phyloP scores from a whole-genome alignment of 495 filamentous ascomycete species.

The Penicillium alfredii region DNA sequence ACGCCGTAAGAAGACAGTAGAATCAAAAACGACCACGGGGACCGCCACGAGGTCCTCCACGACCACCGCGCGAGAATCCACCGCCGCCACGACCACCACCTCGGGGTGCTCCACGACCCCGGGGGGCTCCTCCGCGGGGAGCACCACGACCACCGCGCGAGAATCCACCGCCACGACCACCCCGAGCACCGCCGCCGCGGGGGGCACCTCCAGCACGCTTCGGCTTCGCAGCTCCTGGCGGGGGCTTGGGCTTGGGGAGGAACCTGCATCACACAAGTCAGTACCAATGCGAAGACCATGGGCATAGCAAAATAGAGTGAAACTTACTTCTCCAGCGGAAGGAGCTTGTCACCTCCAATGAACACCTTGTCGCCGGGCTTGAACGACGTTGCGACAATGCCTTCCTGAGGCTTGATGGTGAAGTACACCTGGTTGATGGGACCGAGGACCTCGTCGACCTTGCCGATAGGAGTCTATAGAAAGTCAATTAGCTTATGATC shows the following conservation, averaged over 20 bases:
- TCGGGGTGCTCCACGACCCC: too few relatives aligned
- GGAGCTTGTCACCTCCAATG: constrained; percentile 88
- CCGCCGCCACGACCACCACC: constrained; percentile 22
- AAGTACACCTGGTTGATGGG: constrained; percentile 97
- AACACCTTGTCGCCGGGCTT: constrained; percentile 95
- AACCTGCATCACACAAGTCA: constrained; percentile 50
- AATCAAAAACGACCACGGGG: constrained; percentile 23
- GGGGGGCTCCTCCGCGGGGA: too few relatives aligned
- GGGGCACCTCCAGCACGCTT: constrained; percentile 54
- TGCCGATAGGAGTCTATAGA: constrained; percentile 50
- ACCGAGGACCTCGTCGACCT: constrained; percentile 66
- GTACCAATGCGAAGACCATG: constrained; percentile 2
- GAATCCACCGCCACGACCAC: constrained; percentile 28
- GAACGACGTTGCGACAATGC: constrained; percentile 91
- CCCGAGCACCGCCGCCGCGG: constrained; percentile 45
- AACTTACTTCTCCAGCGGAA: constrained; percentile 76
- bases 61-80: constrained; percentile 12
- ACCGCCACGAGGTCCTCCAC: constrained; percentile 19
- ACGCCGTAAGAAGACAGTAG: constrained; percentile 46
- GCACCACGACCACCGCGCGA: constrained; percentile 16
- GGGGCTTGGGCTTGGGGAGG: constrained; percentile 87
- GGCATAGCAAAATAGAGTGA: neutral
- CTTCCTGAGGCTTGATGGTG: constrained; percentile 93
- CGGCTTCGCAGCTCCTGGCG: constrained; percentile 56
- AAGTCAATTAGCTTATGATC: constrained; percentile 19